Percentiles rank a stretch among this genome's conserved stretches.
phyloP scores from a whole-genome alignment of 2,329 filamentous ascomycete genomes.

The Dactylonectria macrodidyma region DNA sequence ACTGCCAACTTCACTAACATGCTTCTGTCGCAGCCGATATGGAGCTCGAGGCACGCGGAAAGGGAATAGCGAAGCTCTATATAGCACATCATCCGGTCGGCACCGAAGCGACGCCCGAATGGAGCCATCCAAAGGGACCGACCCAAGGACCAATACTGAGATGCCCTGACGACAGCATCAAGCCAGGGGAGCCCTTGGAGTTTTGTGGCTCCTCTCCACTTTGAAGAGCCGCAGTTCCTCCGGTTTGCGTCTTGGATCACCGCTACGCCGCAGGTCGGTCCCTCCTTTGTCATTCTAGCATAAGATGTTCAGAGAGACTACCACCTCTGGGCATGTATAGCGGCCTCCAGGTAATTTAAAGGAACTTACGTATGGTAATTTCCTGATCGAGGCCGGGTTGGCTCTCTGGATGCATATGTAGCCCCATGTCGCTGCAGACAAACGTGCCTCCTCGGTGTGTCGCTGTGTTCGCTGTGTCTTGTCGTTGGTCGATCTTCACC shows the following conservation, averaged over 20 bases:
- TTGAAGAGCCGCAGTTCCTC: neutral
- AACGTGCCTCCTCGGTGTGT: conserved; percentile 2
- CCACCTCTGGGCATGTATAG: no score
- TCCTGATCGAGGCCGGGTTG: conserved; percentile 15
- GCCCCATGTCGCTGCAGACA: conserved; percentile 5
- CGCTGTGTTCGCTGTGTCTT: neutral
- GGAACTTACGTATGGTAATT: neutral
- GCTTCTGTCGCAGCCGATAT: no score
- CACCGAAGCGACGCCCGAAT: neutral
- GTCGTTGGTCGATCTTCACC: conserved; percentile 36
- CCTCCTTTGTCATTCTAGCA: neutral
- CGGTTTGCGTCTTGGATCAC: neutral
- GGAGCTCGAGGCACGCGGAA: no score
- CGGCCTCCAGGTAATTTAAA: no score
- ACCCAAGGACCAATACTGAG: neutral
- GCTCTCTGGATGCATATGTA: conserved; percentile 8
- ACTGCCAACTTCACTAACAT: no score
- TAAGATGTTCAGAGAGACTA: no score
- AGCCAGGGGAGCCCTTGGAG: neutral
- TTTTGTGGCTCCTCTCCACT: conserved; percentile 1
- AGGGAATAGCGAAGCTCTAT: no score
- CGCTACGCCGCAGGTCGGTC: neutral
- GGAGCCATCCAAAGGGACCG: neutral
- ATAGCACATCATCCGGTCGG: neutral
- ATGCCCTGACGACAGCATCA: neutral